Percentiles rank a stretch among this genome's conserved stretches.
These are phyloP conservation scores for Pseudoturritis turrita DNA, from an alignment of 345 rosid genomes.

Conservation along the genomic window DNA sequence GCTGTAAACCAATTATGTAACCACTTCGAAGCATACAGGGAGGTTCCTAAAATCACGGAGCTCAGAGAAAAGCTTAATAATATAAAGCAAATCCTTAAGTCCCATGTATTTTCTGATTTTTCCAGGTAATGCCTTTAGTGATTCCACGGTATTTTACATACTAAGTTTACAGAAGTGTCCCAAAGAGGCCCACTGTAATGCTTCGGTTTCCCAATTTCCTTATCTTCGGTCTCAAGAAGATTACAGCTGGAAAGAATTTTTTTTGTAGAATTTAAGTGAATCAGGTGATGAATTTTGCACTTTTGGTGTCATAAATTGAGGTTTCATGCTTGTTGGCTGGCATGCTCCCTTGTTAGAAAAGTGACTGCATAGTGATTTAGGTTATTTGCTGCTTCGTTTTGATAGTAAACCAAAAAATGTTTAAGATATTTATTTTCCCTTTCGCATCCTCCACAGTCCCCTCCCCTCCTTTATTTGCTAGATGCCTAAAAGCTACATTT, in stretches of 20 bases:
- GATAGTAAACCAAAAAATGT: background rate
- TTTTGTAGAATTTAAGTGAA: background rate
- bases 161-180: background rate
- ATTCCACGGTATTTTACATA: background rate
- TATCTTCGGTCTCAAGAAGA: background rate
- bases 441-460: background rate
- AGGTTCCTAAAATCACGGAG: slow-evolving; percentile 94
- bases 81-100: slow-evolving; percentile 92
- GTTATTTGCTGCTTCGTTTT: background rate
- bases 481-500: background rate
- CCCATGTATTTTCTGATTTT: slow-evolving; percentile 93
- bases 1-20: slow-evolving; percentile 96
- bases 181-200: background rate
- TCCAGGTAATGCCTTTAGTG: slow-evolving; percentile 57
- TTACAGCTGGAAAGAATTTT: background rate
- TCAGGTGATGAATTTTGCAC: background rate
- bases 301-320: background rate
- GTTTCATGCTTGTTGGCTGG: background rate
- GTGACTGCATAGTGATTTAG: background rate
- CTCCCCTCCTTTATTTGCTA: background rate
- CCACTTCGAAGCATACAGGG: slow-evolving; percentile 98
- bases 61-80: slow-evolving; percentile 92
- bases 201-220: background rate
- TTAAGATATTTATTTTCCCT: background rate
- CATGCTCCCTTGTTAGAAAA: background rate